Evolutionary conservation across 176 grass and related monocot species (phyloP).

Genomic region (Carex scoparia): DNA sequence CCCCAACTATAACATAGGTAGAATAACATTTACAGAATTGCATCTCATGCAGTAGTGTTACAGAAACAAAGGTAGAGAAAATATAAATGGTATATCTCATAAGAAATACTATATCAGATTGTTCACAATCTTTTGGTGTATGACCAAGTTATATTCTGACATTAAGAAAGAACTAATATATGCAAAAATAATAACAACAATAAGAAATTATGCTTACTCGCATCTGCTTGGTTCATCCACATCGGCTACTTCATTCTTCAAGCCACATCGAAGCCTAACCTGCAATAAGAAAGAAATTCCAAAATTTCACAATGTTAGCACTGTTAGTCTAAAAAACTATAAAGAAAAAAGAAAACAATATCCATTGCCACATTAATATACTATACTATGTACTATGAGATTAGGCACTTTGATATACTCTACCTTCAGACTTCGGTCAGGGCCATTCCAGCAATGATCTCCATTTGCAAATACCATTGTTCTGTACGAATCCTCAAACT

Average conservation of each 20-base stretch:
- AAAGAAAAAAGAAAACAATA: neutral
- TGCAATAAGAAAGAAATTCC: constrained; percentile 22
- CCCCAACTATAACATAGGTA: neutral
- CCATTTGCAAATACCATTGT: constrained; percentile 81
- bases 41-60: neutral
- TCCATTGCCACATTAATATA: neutral
- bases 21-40: too few relatives aligned
- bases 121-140: neutral
- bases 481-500: constrained; percentile 86
- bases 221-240: constrained; percentile 97
- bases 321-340: neutral
- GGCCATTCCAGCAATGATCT: constrained; percentile 95
- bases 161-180: neutral
- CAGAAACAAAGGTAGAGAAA: neutral
- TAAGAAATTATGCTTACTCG: constrained; percentile 57
- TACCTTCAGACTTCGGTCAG: constrained; percentile 89
- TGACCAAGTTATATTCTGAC: neutral
- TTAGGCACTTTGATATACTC: neutral
- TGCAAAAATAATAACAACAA: neutral
- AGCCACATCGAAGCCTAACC: constrained; percentile 87
- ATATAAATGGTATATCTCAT: neutral
- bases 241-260: constrained; percentile 69
- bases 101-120: neutral
- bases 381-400: neutral
- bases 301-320: neutral